phyloP scores from a whole-genome alignment of 768 basidiomycete genomes.

The Pleurotus ostreatus region DNA sequence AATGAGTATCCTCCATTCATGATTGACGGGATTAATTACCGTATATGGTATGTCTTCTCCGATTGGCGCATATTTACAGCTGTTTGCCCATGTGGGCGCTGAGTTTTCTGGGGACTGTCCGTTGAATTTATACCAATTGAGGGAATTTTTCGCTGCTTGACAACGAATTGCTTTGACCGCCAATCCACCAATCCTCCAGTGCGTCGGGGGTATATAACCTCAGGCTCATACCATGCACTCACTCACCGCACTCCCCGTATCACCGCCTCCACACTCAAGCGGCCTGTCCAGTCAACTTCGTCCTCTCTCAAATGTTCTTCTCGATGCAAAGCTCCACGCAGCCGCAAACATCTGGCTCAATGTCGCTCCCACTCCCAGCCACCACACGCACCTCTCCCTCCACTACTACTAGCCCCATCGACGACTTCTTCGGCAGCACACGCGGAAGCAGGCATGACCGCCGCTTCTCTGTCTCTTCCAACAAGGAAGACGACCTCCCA shows the following conservation, averaged over 20 bases:
- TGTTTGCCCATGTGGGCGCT: too few species aligned
- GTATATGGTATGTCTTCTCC: too few species aligned
- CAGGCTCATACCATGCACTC: neutral
- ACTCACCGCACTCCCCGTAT: neutral
- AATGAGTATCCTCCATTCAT: too few species aligned
- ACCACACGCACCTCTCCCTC: neutral
- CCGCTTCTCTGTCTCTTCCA: constrained; percentile 2
- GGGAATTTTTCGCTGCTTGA: too few species aligned
- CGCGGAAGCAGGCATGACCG: constrained; percentile 1
- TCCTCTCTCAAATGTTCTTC: neutral
- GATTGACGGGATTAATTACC: too few species aligned
- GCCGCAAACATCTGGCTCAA: neutral
- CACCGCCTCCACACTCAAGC: neutral
- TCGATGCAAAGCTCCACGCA: too few species aligned
- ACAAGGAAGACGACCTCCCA: constrained; percentile 7
- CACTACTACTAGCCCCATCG: neutral
- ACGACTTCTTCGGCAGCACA: constrained; percentile 1
- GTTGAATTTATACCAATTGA: too few species aligned
- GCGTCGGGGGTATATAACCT: constrained; percentile 3
- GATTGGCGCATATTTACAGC: too few species aligned
- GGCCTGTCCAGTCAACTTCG: neutral
- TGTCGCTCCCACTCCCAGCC: neutral
- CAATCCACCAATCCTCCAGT: neutral
- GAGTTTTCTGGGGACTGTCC: too few species aligned
- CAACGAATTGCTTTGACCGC: neutral